Evolutionary conservation across 805 yeast species (phyloP), one percentile per base, ranked within the genome.

Genomic region (Candida stauntonica): DNA sequence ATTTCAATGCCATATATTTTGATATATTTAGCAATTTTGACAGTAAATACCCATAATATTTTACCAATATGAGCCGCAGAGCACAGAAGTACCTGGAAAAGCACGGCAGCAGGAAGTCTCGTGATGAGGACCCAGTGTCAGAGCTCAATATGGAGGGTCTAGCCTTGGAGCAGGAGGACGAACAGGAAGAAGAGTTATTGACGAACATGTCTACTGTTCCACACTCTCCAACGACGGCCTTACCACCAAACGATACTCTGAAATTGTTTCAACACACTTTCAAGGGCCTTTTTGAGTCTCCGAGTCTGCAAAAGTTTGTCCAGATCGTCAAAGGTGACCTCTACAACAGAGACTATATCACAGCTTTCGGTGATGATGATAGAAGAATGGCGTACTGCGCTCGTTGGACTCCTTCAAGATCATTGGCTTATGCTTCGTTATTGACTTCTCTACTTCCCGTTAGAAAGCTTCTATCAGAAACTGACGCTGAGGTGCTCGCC

Each of bases 381-480:
- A 79, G 82, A 48, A 67, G 94, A 36, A 73, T 72, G 45, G 95
- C 94, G 0, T 87, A 87, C 52, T 84, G 80, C 15, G 74, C 81
- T 16, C 65, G 96, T 48, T 87, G 96, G 96, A 73, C 93, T 0
- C 89, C 96, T 0, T 76, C 93, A 0, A 65, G 96, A 39, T 80
- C 95, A 0, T 64, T 86, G 32, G 79, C 86, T 1, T 87, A 87
- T 55, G 60, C 82, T 2, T 75, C 87, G 2, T 66, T 87, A 17
- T 79, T 86, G 48, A 66, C 77, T 1, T 64, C 73, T 12, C 61
- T 81, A 20, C 60, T 58, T 5, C 69, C 69, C 4, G 57, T 78
- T 8, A 54, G 60, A 30, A 56, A 61, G 3, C 27, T 70, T 17
- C 52, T 75, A n/a, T 33, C 47, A 5, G 15, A 45, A 2, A 51